phyloP scores from a whole-genome alignment of 148 eudicot genomes.

The Rhododendron kiyosumense region DNA sequence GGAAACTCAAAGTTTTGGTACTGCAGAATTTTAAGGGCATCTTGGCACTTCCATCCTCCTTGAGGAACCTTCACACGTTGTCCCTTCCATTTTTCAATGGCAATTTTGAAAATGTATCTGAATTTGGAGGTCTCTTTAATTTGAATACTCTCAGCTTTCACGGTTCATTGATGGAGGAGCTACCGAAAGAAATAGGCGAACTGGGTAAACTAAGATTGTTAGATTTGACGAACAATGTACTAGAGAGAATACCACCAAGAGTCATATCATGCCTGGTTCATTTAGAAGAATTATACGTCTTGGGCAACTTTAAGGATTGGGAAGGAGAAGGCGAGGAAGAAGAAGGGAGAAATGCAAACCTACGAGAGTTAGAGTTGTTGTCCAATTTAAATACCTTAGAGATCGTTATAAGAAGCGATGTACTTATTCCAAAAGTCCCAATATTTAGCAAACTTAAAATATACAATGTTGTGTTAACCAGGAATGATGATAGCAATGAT shows the following conservation, averaged over 20 bases:
- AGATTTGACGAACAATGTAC: not conserved
- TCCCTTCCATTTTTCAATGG: not conserved
- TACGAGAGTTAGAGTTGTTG: slow-evolving; percentile 23
- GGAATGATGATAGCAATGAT: too few species aligned
- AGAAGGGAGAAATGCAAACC: slow-evolving; percentile 11
- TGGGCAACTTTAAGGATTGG: not conserved
- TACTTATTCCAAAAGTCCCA: too few species aligned
- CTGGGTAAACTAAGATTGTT: not conserved
- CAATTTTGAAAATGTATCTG: too few species aligned
- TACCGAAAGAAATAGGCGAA: not conserved
- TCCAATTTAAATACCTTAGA: slow-evolving; percentile 13
- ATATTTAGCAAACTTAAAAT: not conserved
- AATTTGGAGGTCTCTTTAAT: not conserved
- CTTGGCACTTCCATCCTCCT: not conserved
- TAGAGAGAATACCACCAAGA: slow-evolving; percentile 15
- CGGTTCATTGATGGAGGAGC: not conserved
- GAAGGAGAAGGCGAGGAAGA: not conserved
- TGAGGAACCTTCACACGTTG: not conserved
- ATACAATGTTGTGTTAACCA: not conserved
- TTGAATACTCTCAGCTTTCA: not conserved
- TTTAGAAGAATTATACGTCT: not conserved
- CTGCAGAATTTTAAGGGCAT: not conserved
- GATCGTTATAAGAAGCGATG: not conserved
- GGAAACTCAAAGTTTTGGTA: too few species aligned
- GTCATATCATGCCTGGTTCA: not conserved